phyloP scores from a whole-genome alignment of 257 asterid genomes.

The Fraxinus cuspidata region DNA sequence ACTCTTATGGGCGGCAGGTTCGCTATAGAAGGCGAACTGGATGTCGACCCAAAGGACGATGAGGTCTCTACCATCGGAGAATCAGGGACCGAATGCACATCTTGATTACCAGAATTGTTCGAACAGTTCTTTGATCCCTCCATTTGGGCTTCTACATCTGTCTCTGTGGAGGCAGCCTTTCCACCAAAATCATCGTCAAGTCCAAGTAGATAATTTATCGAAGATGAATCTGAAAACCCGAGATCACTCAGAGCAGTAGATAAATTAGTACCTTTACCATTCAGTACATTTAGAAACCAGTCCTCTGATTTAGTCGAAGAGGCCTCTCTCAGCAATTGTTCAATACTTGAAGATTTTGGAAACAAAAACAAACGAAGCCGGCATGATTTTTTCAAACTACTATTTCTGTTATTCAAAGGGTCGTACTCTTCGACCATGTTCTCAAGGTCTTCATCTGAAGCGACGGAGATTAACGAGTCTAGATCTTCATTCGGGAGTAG shows the following conservation, averaged over 20 bases:
- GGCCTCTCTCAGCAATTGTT: conserved; percentile 44
- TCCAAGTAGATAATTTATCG: conserved; percentile 73
- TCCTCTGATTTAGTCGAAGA: conserved; percentile 72
- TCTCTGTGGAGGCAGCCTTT: conserved; percentile 28
- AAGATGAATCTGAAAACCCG: conserved; percentile 67
- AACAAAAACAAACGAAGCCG: conserved; percentile 68
- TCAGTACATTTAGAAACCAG: conserved; percentile 79
- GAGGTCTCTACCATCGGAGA: conserved; percentile 75
- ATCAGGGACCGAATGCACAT: conserved; percentile 79
- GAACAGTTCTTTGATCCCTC: conserved; percentile 45
- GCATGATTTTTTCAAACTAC: conserved; percentile 29
- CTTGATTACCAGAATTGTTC: conserved; percentile 70
- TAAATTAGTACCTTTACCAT: conserved; percentile 49
- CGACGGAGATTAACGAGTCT: conserved; percentile 79
- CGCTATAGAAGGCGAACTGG: conserved; percentile 71
- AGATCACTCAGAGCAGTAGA: conserved; percentile 44
- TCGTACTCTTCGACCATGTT: conserved; percentile 93
- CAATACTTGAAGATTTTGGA: conserved; percentile 39
- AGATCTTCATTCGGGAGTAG: conserved; percentile 87
- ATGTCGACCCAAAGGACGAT: conserved; percentile 85
- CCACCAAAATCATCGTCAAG: conserved; percentile 56
- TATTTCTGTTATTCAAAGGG: conserved; percentile 40
- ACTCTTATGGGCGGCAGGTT: conserved; percentile 81
- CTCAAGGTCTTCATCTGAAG: conserved; percentile 85
- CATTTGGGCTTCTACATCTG: conserved; percentile 46